Evolutionary conservation across 108 stramenopile genomes (phyloP), one percentile per base, ranked within the genome.

Genomic region (Conticribra weissflogii): DNA sequence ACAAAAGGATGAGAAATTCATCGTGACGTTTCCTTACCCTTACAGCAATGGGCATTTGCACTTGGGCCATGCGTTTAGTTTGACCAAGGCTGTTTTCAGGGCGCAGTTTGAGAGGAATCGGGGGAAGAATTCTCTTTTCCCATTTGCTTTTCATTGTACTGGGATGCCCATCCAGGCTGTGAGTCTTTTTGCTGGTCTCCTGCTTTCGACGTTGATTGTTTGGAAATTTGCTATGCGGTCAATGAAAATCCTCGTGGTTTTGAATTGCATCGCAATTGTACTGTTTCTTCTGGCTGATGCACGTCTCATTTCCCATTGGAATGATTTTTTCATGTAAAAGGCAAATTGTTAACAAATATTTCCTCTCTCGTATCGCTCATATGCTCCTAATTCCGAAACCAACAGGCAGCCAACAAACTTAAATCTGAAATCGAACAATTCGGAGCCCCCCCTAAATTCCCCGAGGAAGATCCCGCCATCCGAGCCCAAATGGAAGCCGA

Each of bases 141-240:
- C 98, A 34, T 99, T 99, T 80, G 98, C 94, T 17, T 98, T 98
- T 69, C 98, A 99, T 85, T 98, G 97, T 79, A 99, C 98, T 0
- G 98, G 98, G 52, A 98, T 98, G 97, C 98, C 98, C 21, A 99
- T 99, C 74, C 97, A 98, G 88, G 96, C 96, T 57, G 90, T 91
- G 77, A 69, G 90, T 84, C 22, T 32, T 14, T 24, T 53, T 50
- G 17, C 16, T 44, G 1, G 5, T 33, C 8, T 9, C 8, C n/a
- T 16, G 34, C 25, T 41, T 48, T 24, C 7, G 31, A 33, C 8
- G 30, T 32, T 5, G 7, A 18, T 57, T 5, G 7, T 57, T 57
- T 57, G 56, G 31, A 2, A n/a, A 16, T 28, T 14, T 23, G 31
- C 28, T 7, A n/a, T 33, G 56, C 30, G 8, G 12, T n/a, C n/a